A percentile compares a stretch with the other conserved stretches of the same genome.
These are phyloP conservation scores for Coriaria nepalensis DNA, from an alignment of 306 rosid genomes.

Conservation along the genomic window DNA sequence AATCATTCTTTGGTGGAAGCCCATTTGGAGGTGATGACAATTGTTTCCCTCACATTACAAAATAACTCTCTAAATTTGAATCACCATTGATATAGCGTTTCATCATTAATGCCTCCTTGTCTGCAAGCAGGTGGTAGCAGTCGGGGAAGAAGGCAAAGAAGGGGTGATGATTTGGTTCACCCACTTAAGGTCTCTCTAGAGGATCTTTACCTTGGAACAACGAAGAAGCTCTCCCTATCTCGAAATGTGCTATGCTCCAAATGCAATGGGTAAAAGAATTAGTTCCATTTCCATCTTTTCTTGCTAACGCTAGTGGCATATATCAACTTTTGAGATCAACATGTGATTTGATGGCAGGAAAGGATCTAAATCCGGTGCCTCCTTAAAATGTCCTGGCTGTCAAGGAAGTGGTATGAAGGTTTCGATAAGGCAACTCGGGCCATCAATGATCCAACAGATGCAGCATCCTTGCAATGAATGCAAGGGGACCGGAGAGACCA, in stretches of 20 bases:
- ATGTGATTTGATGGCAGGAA: slow-evolving; percentile 29
- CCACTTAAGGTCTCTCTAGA: slow-evolving; percentile 73
- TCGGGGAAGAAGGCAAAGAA: slow-evolving; percentile 59
- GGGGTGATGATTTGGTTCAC: slow-evolving; percentile 72
- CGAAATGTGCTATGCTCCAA: slow-evolving; percentile 62
- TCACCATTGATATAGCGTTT: not conserved
- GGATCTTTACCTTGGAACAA: slow-evolving; percentile 55
- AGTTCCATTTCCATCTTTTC: not conserved
- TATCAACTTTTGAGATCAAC: not conserved
- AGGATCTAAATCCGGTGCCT: slow-evolving; percentile 76
- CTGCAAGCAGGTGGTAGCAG: slow-evolving; percentile 46
- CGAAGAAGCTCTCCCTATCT: slow-evolving; percentile 73
- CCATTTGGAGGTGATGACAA: slow-evolving; percentile 37
- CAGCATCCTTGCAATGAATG: slow-evolving; percentile 83
- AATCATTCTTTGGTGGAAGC: slow-evolving; percentile 58
- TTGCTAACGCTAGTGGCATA: not conserved
- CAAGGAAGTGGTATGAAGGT: slow-evolving; percentile 85
- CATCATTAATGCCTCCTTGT: not conserved
- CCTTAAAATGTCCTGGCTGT: slow-evolving; percentile 50
- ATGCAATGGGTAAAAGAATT: slow-evolving; percentile 53
- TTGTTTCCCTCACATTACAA: not conserved
- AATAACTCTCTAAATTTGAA: too few species aligned
- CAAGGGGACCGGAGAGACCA: slow-evolving; percentile 82
- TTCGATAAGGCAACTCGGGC: slow-evolving; percentile 62
- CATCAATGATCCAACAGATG: slow-evolving; percentile 79